These are phyloP conservation scores for Cladobotryum protrusum DNA, from an alignment of 2,329 filamentous ascomycete species.

Conservation along the genomic window DNA sequence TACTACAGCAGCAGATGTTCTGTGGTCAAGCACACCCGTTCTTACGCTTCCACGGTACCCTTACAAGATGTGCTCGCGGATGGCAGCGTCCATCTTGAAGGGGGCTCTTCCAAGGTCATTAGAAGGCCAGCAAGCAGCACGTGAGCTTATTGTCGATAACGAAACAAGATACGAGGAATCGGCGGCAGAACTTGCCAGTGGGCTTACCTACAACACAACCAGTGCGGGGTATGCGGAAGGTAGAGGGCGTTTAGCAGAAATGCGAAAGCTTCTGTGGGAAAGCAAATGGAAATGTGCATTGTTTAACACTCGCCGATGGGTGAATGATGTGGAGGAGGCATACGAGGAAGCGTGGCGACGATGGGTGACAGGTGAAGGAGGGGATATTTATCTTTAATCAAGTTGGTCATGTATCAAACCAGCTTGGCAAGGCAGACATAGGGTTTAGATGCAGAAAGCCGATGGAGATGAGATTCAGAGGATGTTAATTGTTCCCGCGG, in stretches of 20 bases:
- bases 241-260: slow-evolving; percentile 65
- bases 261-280: slow-evolving; percentile 76
- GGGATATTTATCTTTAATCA: slow-evolving; percentile 75
- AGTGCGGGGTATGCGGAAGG: slow-evolving; percentile 45
- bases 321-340: slow-evolving; percentile 77
- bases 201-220: slow-evolving; percentile 51
- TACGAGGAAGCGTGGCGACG: slow-evolving; percentile 83
- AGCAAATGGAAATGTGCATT: slow-evolving; percentile 79
- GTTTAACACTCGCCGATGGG: slow-evolving; percentile 90
- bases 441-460: no score
- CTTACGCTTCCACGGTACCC: slow-evolving; percentile 85
- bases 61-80: slow-evolving; percentile 98
- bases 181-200: slow-evolving; percentile 61
- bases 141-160: slow-evolving; percentile 68
- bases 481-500: no score
- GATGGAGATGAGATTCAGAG: no score
- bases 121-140: slow-evolving; percentile 60
- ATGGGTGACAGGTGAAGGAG: slow-evolving; percentile 82
- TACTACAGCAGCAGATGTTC: slow-evolving; percentile 90
- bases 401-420: no score
- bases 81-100: slow-evolving; percentile 90
- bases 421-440: no score
- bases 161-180: slow-evolving; percentile 81
- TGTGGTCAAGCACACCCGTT: slow-evolving; percentile 93
- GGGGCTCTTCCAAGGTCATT: slow-evolving; percentile 72